Evolutionary conservation across 306 rosid genomes (phyloP).

Genomic region (Trifolium repens): DNA sequence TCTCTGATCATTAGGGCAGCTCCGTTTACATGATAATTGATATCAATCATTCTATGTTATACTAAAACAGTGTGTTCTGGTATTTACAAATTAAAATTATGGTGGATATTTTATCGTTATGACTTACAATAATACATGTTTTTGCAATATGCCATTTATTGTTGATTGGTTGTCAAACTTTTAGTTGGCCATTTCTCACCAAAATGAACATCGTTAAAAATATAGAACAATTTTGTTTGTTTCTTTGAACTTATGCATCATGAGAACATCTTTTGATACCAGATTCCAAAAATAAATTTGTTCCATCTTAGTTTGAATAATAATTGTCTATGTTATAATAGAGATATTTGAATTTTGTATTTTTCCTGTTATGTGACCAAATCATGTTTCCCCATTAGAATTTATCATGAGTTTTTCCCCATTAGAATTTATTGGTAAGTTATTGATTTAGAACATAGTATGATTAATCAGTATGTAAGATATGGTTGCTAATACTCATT

Average conservation of each 20-base stretch:
- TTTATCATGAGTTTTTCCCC: not conserved
- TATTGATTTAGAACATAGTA: not conserved
- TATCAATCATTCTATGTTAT: not conserved
- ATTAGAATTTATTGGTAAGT: not conserved
- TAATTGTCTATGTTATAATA: too few species aligned
- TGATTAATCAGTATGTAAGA: not conserved
- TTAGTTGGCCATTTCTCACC: too few species aligned
- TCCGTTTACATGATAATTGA: not conserved
- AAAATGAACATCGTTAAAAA: too few species aligned
- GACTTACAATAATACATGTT: not conserved
- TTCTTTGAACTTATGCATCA: not conserved
- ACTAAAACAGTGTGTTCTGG: not conserved
- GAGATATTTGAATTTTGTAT: too few species aligned
- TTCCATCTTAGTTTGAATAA: too few species aligned
- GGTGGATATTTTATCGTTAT: not conserved
- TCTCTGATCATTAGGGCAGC: not conserved
- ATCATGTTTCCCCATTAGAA: too few species aligned
- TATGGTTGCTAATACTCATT: constrained; percentile 39
- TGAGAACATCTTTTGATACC: too few species aligned
- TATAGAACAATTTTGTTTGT: not conserved
- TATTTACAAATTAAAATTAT: not conserved
- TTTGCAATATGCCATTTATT: not conserved
- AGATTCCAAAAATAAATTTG: too few species aligned
- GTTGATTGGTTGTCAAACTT: too few species aligned
- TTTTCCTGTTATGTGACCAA: not conserved